Conservation (phyloP, 2,329 filamentous ascomycete genomes). For the Coniochaeta prunicola region DNA sequence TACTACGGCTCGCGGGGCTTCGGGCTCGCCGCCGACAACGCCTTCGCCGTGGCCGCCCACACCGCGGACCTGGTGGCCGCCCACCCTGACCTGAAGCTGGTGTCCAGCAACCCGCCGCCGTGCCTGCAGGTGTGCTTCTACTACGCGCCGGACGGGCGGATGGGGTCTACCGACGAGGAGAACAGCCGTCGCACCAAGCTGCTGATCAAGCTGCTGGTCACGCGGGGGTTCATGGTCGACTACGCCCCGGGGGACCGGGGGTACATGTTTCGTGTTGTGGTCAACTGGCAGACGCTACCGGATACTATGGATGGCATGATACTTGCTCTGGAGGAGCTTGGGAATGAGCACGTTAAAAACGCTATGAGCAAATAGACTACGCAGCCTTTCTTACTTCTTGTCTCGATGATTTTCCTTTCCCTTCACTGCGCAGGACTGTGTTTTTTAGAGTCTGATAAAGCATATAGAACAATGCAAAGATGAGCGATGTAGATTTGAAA, state of each 20-base stretch:
- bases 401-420: too few relatives aligned
- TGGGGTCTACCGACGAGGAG: conserved; percentile 31
- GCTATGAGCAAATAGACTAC: too few relatives aligned
- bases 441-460: too few relatives aligned
- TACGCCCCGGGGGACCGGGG: conserved; percentile 50
- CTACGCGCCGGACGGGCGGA: conserved; percentile 53
- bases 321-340: conserved; percentile 42
- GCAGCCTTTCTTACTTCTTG: too few relatives aligned
- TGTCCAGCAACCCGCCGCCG: conserved; percentile 70
- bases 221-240: conserved; percentile 52
- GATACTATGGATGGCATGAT: conserved; percentile 46
- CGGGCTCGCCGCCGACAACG: conserved; percentile 59
- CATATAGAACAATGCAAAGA: too few relatives aligned
- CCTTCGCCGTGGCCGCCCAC: conserved; percentile 63
- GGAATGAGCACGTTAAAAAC: conserved; percentile 20
- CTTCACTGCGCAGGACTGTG: too few relatives aligned
- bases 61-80: conserved; percentile 52
- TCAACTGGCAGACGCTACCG: conserved; percentile 47
- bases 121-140: conserved; percentile 97
- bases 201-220: conserved; percentile 40
- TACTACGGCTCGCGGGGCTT: conserved; percentile 81
- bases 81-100: conserved; percentile 57
- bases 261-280: conserved; percentile 51
- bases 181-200: conserved; percentile 43
- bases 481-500: too few relatives aligned